Base-by-base conservation (phyloP, 2,329 filamentous ascomycete genomes). In the Cryphonectria nitschkei region DNA sequence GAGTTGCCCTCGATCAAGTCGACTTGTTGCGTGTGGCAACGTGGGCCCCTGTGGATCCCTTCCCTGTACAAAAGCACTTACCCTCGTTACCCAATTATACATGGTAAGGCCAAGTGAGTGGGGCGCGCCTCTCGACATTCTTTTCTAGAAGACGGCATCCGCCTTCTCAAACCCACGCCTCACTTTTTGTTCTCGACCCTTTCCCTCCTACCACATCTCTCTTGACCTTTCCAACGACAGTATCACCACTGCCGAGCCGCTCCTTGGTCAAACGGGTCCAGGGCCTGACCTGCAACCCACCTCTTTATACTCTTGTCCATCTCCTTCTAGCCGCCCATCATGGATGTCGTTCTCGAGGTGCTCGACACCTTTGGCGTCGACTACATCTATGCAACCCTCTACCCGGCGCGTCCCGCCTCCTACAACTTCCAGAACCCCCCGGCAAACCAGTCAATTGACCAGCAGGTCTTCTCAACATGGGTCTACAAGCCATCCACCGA, bases 341-440 rank as follows among this genome's bases (percentile, higher is more conserved):
- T 98, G 95, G 95, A 98, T 86, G 89, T 98, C 82, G 89, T 96
- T 62, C 91, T 98, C 75, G 95, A 98, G 82, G 77, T 95, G 72
- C 87, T 89, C 82, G 95, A 98, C 82, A 93, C 91, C 76, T 93
- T 92, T 78, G 77, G 95, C 74, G 92, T 92, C 81, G 95, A 98
- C 83, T 88, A 91, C 75, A 76, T 92, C 71, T 98, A 97, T 79
- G 91, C 94, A 65, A 85, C 83, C 50, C 75, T 92, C 7, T 84
- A 93, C n/a, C 94, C 95, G 9, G 83, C 84, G 62, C 84, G 82
- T 41, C 82, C 84, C 16, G 83, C 84, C 39, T 85, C 84, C 26
- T 87, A 87, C 77, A 85, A 87, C 78, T 83, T 84, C 73, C 79
- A 87, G 65, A 81, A 85, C 75, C 81, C 80, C 70, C 82, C 81